Evolutionary conservation across 768 basidiomycete genomes (phyloP).

Genomic region (Serendipita sp.): DNA sequence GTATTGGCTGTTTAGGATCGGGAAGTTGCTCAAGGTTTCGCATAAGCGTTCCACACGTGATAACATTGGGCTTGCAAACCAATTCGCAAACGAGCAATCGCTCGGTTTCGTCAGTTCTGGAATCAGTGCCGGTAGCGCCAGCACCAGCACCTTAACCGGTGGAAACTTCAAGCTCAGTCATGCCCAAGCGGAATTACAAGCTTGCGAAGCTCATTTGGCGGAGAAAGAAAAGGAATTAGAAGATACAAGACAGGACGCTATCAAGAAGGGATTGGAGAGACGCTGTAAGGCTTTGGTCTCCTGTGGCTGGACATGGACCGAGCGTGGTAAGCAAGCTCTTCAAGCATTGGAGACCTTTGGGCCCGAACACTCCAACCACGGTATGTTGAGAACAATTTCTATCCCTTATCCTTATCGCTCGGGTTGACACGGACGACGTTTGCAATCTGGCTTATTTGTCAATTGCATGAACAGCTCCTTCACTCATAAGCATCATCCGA

Average conservation of each 20-base stretch:
- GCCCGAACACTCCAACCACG: constrained; percentile 12
- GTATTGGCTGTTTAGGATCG: background rate
- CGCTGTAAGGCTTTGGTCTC: constrained; percentile 52
- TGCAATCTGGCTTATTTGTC: constrained; percentile 6
- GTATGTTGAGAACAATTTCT: constrained; percentile 8
- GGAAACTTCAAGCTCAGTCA: constrained; percentile 11
- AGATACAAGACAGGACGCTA: constrained; percentile 32
- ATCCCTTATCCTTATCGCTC: background rate
- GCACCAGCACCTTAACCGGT: background rate
- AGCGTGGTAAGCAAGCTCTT: constrained; percentile 49
- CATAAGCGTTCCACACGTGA: constrained; percentile 2
- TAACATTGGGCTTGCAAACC: background rate
- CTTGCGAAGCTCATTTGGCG: constrained; percentile 62
- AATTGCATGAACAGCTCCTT: constrained; percentile 3
- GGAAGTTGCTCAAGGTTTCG: background rate
- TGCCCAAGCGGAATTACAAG: constrained; percentile 65
- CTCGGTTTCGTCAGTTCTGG: background rate
- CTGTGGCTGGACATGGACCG: constrained; percentile 52
- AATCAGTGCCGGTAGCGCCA: background rate
- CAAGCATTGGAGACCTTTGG: constrained; percentile 23
- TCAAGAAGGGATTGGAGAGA: constrained; percentile 44
- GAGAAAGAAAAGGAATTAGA: constrained; percentile 52
- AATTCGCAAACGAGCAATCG: background rate
- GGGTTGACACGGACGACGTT: too few relatives aligned
- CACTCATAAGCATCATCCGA: background rate